These are phyloP conservation scores for slime mould (Dictyostelium discoideum) DNA, from an alignment of 78 protist genomes.

Conservation along the genomic window DNA sequence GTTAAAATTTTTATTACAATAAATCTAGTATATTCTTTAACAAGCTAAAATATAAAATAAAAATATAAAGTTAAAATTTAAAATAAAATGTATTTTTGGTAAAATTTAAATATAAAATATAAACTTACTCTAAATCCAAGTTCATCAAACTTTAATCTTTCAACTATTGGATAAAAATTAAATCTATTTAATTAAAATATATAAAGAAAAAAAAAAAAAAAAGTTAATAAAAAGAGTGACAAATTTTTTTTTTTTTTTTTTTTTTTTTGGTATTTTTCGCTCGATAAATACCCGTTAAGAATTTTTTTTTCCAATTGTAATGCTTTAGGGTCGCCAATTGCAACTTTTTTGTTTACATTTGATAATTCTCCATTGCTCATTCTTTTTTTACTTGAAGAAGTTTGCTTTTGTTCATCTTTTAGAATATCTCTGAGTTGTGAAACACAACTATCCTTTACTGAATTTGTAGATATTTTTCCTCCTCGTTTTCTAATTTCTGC, in stretches of 20 bases:
- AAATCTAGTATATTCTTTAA: not conserved
- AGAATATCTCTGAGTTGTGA: not conserved
- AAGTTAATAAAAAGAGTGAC: too few species aligned
- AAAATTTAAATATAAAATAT: not conserved
- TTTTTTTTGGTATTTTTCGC: not conserved
- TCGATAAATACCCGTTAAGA: not conserved
- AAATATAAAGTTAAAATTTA: not conserved
- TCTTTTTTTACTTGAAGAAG: not conserved
- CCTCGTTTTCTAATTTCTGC: conserved; percentile 1
- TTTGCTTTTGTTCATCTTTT: not conserved
- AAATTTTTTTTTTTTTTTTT: not conserved
- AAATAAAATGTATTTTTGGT: too few species aligned
- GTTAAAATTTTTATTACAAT: not conserved
- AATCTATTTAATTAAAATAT: not conserved
- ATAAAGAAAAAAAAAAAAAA: too few species aligned
- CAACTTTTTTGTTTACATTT: not conserved
- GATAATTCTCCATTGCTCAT: not conserved
- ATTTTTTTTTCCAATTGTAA: not conserved
- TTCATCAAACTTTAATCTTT: conserved; percentile 1
- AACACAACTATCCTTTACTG: not conserved
- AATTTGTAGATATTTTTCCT: not conserved
- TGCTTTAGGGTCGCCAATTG: not conserved
- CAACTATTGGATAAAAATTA: not conserved
- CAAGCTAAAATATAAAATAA: not conserved
- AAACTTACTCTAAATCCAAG: not conserved